Conservation (phyloP, 73 alveolate species). For the Tetrahymena malaccensis region DNA sequence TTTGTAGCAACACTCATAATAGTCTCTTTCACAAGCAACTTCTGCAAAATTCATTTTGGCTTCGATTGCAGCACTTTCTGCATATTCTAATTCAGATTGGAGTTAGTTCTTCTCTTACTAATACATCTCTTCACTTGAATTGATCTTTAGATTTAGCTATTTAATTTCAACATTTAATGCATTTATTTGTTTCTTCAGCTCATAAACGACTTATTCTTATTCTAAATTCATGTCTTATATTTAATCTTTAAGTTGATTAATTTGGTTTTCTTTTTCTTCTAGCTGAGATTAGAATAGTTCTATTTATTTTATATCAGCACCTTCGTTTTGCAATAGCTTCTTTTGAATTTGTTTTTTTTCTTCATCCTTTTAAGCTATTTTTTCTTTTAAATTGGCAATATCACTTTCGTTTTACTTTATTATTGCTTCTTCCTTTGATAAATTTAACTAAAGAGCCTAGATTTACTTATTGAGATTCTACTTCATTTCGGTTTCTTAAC, state of each 20-base stretch:
- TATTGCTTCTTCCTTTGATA: not conserved
- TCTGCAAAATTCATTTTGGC: not conserved
- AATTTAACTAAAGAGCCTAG: not conserved
- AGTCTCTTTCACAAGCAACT: not conserved
- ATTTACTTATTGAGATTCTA: not conserved
- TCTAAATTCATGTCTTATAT: not conserved
- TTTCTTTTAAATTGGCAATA: not conserved
- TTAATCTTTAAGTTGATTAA: not conserved
- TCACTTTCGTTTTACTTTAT: not conserved
- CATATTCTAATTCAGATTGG: not conserved
- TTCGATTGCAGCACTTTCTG: not conserved
- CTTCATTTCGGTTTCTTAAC: not conserved
- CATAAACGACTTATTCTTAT: not conserved
- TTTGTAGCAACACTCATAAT: not conserved
- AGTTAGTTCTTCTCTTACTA: not conserved
- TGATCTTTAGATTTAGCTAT: not conserved
- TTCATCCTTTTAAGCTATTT: not conserved
- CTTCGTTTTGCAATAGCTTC: not conserved
- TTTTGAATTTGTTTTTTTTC: not conserved
- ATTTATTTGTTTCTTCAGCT: not conserved
- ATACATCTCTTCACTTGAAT: not conserved
- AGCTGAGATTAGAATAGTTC: not conserved
- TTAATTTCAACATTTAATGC: not conserved
- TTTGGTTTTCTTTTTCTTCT: not conserved
- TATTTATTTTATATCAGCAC: not conserved